These are phyloP conservation scores for Pholiota molesta DNA, from an alignment of 768 basidiomycete genomes.

Conservation along the genomic window DNA sequence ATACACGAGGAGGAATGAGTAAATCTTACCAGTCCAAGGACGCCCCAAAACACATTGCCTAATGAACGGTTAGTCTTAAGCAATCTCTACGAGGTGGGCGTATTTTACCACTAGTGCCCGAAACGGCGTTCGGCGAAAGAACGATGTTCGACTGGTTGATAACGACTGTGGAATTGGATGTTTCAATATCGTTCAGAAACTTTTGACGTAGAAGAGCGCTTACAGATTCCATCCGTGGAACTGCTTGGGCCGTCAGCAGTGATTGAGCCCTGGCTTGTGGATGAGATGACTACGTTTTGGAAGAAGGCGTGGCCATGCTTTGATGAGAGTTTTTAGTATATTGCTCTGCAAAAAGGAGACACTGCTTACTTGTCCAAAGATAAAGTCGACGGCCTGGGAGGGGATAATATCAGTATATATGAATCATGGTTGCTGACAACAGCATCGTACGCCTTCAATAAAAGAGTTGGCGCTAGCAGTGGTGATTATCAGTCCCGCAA, in stretches of 20 bases:
- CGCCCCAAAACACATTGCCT: conserved; percentile 12
- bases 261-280: conserved; percentile 4
- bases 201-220: background rate
- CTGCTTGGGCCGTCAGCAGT: conserved; percentile 10
- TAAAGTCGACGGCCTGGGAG: conserved; percentile 10
- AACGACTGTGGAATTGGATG: background rate
- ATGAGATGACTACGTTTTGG: conserved; percentile 11
- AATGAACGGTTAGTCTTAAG: background rate
- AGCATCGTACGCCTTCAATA: conserved; percentile 9
- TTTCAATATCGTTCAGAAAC: background rate
- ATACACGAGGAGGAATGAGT: background rate
- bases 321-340: background rate
- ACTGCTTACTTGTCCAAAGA: conserved; percentile 9
- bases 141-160: conserved; percentile 13
- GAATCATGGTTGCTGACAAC: background rate
- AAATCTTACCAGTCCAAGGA: conserved; percentile 9
- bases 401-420: background rate
- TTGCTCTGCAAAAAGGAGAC: background rate
- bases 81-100: background rate
- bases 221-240: conserved; percentile 13
- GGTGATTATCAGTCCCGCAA: background rate
- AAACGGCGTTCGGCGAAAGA: conserved; percentile 7
- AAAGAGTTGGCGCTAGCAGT: conserved; percentile 4
- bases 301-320: conserved; percentile 14
- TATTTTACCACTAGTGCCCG: conserved; percentile 9